Conservation (phyloP, 805 yeast species). For the Hanseniaspora clermontiae region DNA sequence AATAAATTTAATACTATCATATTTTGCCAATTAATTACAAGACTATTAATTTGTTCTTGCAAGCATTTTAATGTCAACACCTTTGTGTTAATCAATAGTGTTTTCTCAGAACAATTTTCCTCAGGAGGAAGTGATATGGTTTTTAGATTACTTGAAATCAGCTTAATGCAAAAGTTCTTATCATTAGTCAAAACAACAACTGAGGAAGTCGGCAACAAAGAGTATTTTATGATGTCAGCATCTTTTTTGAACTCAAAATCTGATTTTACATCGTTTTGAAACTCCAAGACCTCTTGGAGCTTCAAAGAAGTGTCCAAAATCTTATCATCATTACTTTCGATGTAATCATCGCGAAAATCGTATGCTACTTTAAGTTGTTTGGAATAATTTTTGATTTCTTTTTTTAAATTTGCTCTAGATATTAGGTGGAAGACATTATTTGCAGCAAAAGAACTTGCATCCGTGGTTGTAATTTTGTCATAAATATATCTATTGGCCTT, state of each 20-base stretch:
- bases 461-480: not conserved
- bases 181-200: slow-evolving; percentile 4
- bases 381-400: not conserved
- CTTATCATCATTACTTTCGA: slow-evolving; percentile 5
- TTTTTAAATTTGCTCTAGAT: not conserved
- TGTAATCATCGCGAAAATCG: not conserved
- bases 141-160: not conserved
- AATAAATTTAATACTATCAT: not conserved
- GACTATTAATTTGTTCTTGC: not conserved
- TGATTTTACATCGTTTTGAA: not conserved
- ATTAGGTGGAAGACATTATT: not conserved
- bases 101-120: not conserved
- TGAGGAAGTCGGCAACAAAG: not conserved
- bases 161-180: slow-evolving; percentile 5
- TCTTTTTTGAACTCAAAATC: not conserved
- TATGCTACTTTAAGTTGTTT: too few species aligned
- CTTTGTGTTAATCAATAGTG: not conserved
- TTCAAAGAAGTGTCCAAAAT: not conserved
- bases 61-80: not conserved
- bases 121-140: slow-evolving; percentile 3
- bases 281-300: not conserved
- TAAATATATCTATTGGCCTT: slow-evolving; percentile 11
- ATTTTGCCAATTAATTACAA: slow-evolving; percentile 1
- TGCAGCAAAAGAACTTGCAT: too few species aligned
- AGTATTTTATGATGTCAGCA: not conserved